Conservation (phyloP, 2,329 filamentous ascomycete species). For the Alternaria conjuncta region DNA sequence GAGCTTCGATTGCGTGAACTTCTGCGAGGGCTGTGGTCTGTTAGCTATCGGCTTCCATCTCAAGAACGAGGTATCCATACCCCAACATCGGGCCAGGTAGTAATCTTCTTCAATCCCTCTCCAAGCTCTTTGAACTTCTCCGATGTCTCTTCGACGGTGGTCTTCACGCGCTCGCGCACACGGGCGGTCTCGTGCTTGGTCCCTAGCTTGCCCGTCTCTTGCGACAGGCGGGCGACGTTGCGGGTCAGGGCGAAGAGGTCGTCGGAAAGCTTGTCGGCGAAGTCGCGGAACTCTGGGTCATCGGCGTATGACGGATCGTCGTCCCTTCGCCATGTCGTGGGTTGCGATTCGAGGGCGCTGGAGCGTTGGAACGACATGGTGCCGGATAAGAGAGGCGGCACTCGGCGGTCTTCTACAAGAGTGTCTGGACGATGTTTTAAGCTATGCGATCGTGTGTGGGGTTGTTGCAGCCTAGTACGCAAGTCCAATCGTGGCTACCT, state of each 20-base stretch:
- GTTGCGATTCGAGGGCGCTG: slow-evolving; percentile 81
- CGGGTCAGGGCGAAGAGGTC: slow-evolving; percentile 88
- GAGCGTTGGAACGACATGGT: slow-evolving; percentile 91
- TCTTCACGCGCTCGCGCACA: slow-evolving; percentile 87
- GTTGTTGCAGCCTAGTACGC: slow-evolving; percentile 11
- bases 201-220: slow-evolving; percentile 84
- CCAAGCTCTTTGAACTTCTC: slow-evolving; percentile 89
- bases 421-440: not conserved
- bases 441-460: slow-evolving; percentile 11
- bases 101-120: slow-evolving; percentile 90
- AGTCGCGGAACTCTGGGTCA: slow-evolving; percentile 86
- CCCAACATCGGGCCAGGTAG: slow-evolving; percentile 73
- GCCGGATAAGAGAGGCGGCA: not conserved
- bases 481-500: slow-evolving; percentile 29
- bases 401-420: not conserved
- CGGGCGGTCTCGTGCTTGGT: slow-evolving; percentile 91
- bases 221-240: slow-evolving; percentile 83
- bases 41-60: slow-evolving; percentile 16
- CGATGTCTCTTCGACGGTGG: slow-evolving; percentile 83
- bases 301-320: slow-evolving; percentile 81
- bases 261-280: slow-evolving; percentile 83
- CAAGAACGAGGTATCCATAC: slow-evolving; percentile 62
- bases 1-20: slow-evolving; percentile 94
- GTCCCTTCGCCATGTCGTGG: slow-evolving; percentile 69
- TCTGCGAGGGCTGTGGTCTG: slow-evolving; percentile 77